Evolutionary conservation across 2,329 filamentous ascomycete species (phyloP).

Genomic region (Calonectria pauciramosa): DNA sequence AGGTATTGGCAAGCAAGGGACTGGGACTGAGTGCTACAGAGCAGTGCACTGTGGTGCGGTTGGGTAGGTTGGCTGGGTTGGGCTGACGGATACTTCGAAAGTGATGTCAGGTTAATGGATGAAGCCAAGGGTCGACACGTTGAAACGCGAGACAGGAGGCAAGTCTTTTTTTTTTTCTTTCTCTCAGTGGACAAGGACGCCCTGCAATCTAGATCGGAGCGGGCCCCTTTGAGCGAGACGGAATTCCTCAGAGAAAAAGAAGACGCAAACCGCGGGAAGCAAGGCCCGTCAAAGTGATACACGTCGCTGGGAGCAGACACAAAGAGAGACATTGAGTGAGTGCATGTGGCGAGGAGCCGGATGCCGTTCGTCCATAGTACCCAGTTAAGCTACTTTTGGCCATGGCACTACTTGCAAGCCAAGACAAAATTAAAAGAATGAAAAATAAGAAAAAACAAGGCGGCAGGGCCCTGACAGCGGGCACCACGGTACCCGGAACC

Average conservation of each 20-base stretch:
- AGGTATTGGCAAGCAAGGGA: constrained; percentile 20
- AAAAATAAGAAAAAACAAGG: not conserved
- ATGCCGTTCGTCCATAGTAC: constrained; percentile 4
- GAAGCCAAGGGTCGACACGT: constrained; percentile 18
- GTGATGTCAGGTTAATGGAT: constrained; percentile 18
- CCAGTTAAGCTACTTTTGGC: not conserved
- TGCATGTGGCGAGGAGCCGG: constrained; percentile 2
- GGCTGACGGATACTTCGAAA: constrained; percentile 8
- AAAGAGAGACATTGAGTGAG: not conserved
- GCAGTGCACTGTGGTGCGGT: not conserved
- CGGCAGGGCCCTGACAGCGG: not conserved
- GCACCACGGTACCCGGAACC: not conserved
- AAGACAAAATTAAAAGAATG: not conserved
- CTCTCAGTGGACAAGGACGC: not conserved
- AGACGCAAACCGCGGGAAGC: not conserved
- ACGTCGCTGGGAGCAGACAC: not conserved
- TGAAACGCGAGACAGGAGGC: constrained; percentile 21
- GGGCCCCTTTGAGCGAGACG: not conserved
- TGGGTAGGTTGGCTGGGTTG: constrained; percentile 12
- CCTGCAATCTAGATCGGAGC: not conserved
- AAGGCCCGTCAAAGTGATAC: not conserved
- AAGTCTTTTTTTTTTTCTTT: constrained; percentile 1
- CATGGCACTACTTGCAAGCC: not conserved
- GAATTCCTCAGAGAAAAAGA: not conserved
- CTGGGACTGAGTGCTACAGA: not conserved